A percentile compares a stretch with the other conserved stretches of the same genome.
Evolutionary conservation across 1,139 yeast genomes (phyloP).

Genomic region (Hansenula anomala): DNA sequence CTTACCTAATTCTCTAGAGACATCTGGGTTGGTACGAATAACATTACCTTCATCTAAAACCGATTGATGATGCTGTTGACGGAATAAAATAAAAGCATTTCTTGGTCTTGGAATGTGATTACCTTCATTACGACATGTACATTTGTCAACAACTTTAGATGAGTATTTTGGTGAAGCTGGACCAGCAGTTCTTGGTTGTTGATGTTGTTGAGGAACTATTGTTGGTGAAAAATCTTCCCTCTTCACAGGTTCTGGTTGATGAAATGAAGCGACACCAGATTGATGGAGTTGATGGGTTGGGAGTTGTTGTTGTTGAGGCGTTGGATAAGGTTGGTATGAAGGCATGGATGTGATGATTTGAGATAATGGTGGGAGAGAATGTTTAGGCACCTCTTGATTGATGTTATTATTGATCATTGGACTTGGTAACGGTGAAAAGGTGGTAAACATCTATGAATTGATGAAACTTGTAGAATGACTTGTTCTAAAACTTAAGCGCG

Average conservation of each 20-base stretch:
- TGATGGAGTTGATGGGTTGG: conserved; percentile 7
- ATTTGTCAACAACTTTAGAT: conserved; percentile 14
- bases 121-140: conserved; percentile 25
- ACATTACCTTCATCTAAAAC: conserved; percentile 53
- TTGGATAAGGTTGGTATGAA: neutral
- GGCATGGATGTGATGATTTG: conserved; percentile 8
- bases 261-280: neutral
- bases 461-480: neutral
- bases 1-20: conserved; percentile 69
- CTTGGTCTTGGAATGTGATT: conserved; percentile 69
- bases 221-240: conserved; percentile 1
- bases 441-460: conserved; percentile 1
- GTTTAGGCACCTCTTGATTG: conserved; percentile 4
- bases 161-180: conserved; percentile 11
- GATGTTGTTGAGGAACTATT: neutral
- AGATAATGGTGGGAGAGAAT: conserved; percentile 11
- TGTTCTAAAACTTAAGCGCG: too few species aligned
- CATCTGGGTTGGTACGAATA: conserved; percentile 77
- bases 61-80: conserved; percentile 71
- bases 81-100: conserved; percentile 68
- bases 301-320: neutral
- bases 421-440: conserved; percentile 1
- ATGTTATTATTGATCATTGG: conserved; percentile 1
- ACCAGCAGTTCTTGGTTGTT: conserved; percentile 3
- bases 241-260: neutral